phyloP scores from a whole-genome alignment of 495 filamentous ascomycete genomes.

The Gamarada debralockiae region DNA sequence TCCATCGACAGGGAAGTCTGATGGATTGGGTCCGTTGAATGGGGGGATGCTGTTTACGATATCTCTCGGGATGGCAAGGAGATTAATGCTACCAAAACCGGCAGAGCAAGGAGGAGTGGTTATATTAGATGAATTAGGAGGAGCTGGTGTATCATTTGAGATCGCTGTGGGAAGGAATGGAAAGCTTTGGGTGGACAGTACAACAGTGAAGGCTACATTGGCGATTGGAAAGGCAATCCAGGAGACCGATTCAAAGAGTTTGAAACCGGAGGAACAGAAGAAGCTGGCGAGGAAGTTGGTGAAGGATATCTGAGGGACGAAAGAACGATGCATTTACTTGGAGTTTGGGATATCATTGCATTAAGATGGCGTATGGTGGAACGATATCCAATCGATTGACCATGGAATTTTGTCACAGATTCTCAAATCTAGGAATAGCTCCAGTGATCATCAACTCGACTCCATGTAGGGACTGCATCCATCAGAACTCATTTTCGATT shows the following conservation, averaged over 20 bases:
- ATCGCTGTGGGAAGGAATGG: slow-evolving; percentile 94
- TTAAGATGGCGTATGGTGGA: neutral
- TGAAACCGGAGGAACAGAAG: slow-evolving; percentile 70
- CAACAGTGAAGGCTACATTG: slow-evolving; percentile 62
- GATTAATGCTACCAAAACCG: slow-evolving; percentile 65
- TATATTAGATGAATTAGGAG: slow-evolving; percentile 80
- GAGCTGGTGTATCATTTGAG: slow-evolving; percentile 77
- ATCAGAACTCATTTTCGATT: too few species aligned
- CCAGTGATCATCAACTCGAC: too few species aligned
- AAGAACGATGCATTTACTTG: neutral
- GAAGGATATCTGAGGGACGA: slow-evolving; percentile 6
- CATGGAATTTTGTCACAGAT: neutral
- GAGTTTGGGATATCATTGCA: neutral
- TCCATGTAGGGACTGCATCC: too few species aligned
- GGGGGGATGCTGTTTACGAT: slow-evolving; percentile 87
- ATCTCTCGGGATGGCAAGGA: slow-evolving; percentile 72
- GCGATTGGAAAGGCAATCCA: slow-evolving; percentile 76
- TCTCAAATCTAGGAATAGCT: too few species aligned
- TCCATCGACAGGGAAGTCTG: slow-evolving; percentile 78
- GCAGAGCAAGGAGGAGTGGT: slow-evolving; percentile 62
- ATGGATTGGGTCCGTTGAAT: slow-evolving; percentile 80
- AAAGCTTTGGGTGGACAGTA: slow-evolving; percentile 82
- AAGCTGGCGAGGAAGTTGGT: slow-evolving; percentile 67
- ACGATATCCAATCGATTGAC: neutral
- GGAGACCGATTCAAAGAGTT: slow-evolving; percentile 64